Base-by-base conservation (phyloP, 2,329 filamentous ascomycete species). In the Fusarium tanahbumbuense region DNA sequence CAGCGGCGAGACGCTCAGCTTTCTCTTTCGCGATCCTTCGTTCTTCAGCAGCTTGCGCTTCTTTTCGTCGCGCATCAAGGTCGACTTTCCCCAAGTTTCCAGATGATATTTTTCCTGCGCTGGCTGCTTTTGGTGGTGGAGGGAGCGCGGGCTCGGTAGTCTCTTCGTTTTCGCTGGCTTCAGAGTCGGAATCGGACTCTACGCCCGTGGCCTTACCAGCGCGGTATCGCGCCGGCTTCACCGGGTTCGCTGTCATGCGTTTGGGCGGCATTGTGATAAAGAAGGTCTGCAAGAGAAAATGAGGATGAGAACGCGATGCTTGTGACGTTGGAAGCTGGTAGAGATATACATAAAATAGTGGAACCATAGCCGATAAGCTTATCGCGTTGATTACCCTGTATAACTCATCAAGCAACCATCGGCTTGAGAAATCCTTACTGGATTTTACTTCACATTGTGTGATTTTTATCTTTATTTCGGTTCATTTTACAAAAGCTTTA, bases 161-260 rank as follows among this genome's bases (percentile, higher is more conserved):
- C 56, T 74, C 75, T 70, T 80, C 81, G 48, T 81, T 80, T 60
- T 85, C 85, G 76, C 81, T 83, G 71, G 80, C 81, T 64, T 87
- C 85, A 8, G 83, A 85, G 65, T 87, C 84, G 41, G 86, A 88
- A 44, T 85, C 86, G 8, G 85, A 86, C 15, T 83, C 84, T 64
- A 83, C 86, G 10, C 83, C 87, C 4, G 85, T 83, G 18, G 91
- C 84, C 80, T 98, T 98, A 71, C 96, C 95, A 18, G 95, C 91
- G 62, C 94, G 90, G 76, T 98, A 92, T 60, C 96, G 92, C 72
- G 90, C 88, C 25, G 93, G 92, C 78, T 90, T 90, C 62, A 91
- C 82, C 6, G 93, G 94, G 77, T 98, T 97, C 68, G 94, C 94
- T 68, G 95, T 98, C 93, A 98, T 97, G 76, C 93, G 92, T 79